Evolutionary conservation across 2,329 filamentous ascomycete species (phyloP), one percentile per base, ranked within the genome.

Genomic region (Pseudocercospora macadamiae): DNA sequence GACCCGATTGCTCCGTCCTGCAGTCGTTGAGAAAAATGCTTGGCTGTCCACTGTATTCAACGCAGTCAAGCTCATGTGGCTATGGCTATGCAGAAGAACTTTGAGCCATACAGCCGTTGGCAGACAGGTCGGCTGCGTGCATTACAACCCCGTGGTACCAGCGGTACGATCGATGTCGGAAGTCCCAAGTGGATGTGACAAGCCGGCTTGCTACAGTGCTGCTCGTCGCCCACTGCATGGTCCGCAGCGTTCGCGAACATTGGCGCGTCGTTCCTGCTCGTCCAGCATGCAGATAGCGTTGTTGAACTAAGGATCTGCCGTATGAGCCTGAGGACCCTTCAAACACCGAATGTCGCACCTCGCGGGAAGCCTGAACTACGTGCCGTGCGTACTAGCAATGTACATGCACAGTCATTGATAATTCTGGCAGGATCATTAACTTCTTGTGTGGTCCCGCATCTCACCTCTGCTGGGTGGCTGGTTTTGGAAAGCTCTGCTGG

Each of bases 111-210:
- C 52, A 51, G 25, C 19, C 25, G 39, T 26, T 25, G 30, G 32
- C 18, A 55, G 57, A 55, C 57, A 51, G 32, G 57, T 59, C 57
- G 57, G 52, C 21, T 55, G 45, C 52, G 52, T 59, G 26, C 30
- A 51, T 30, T 18, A 42, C 26, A 16, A 18, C 7, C 37, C 19
- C 21, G 48, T 16, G 16, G 44, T 48, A 51, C 32, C 57, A 48
- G 53, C 48, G 53, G 57, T 48, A 56, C 37, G 37, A 23, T 49
- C 45, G 48, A 21, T 19, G 25, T 16, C 37, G 37, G 23, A 10
- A 45, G 25, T 26, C 12, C 42, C 21, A 23, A 45, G 14, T 44
- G 42, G 49, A 51, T 51, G 49, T 36, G 32, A 54, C 51, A 44
- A 51, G 56, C 30, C 42, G 16, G 37, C n/a, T 16, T 32, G 45